Evolutionary conservation across 176 grass and related monocot species (phyloP), one percentile per base, ranked within the genome.

Genomic region (Musa beccarii): DNA sequence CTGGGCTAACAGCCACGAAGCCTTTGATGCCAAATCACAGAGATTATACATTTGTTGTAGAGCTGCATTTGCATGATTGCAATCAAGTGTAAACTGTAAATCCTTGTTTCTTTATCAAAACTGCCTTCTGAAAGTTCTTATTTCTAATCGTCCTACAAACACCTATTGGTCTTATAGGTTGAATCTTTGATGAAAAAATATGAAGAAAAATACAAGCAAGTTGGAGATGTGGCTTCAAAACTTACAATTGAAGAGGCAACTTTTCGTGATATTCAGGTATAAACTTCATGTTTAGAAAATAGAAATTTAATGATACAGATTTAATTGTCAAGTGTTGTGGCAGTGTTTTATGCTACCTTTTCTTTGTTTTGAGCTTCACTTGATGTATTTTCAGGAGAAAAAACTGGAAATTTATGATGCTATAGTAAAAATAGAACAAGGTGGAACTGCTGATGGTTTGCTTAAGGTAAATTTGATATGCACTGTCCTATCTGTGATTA

Each of bases 191-290:
- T 83, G 63, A 88, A 72, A 20, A 99, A 85, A 79, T 99, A 99
- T 83, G 95, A 99, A 68, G 88, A 91, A 59, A 89, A 86, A 87
- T 92, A 82, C 84, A 94, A 99, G 81, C 89, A 94, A 81, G 84
- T 81, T 94, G 95, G 95, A 64, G 91, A 94, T 59, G 86, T 99
- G 22, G 95, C 95, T 63, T 94, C 90, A 75, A 99, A 87, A 78
- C 81, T 99, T 73, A 89, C 88, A 57, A 91, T 94, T 86, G 95
- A 99, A 29, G 95, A 99, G 81, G 95, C 91, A 80, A 99, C 95
- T 83, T 99, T 99, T 81, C 88, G 88, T 71, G 95, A 89, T 49
- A 89, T 94, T 77, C 91, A 94, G 91, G 95, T 99, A 85, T 70
- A 8, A 28, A 10, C 9, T 22, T 80, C 53, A 24, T 64, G 15